A percentile compares a stretch with the other conserved stretches of the same genome.
phyloP scores from a whole-genome alignment of 768 basidiomycete species.

The Xerocomellus chrysenteron region DNA sequence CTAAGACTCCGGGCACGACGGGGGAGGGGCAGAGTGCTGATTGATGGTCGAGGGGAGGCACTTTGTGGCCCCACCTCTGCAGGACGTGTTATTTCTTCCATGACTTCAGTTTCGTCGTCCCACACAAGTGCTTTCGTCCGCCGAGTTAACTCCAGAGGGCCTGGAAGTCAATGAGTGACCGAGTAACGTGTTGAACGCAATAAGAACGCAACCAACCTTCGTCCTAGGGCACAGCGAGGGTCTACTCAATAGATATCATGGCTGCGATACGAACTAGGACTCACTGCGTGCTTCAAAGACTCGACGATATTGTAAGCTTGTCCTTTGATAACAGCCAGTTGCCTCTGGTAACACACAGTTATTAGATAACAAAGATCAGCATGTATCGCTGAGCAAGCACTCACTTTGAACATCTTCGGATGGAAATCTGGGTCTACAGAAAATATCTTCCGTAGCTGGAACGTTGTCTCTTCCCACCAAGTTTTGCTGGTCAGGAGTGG shows the following conservation, averaged over 20 bases:
- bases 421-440: conserved; percentile 84
- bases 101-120: conserved; percentile 80
- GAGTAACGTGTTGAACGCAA: neutral
- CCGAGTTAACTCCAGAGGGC: conserved; percentile 89
- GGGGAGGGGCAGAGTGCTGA: conserved; percentile 59
- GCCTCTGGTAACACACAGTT: conserved; percentile 48
- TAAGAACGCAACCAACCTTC: conserved; percentile 51
- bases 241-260: conserved; percentile 1
- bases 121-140: conserved; percentile 77
- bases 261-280: conserved; percentile 27
- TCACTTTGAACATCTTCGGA: conserved; percentile 83
- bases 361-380: conserved; percentile 4
- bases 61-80: conserved; percentile 35
- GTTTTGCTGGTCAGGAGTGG: conserved; percentile 76
- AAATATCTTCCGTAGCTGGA: conserved; percentile 72
- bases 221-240: conserved; percentile 47
- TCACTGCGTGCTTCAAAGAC: conserved; percentile 71
- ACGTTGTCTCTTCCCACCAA: conserved; percentile 92
- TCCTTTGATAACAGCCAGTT: conserved; percentile 91
- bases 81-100: conserved; percentile 47
- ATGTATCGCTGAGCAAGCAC: conserved; percentile 19
- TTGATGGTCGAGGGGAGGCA: conserved; percentile 59
- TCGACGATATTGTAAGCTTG: conserved; percentile 91
- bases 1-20: conserved; percentile 58
- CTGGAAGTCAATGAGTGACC: conserved; percentile 37